These are phyloP conservation scores for Sedum album DNA, from an alignment of 164 flowering plant genomes.

Conservation along the genomic window DNA sequence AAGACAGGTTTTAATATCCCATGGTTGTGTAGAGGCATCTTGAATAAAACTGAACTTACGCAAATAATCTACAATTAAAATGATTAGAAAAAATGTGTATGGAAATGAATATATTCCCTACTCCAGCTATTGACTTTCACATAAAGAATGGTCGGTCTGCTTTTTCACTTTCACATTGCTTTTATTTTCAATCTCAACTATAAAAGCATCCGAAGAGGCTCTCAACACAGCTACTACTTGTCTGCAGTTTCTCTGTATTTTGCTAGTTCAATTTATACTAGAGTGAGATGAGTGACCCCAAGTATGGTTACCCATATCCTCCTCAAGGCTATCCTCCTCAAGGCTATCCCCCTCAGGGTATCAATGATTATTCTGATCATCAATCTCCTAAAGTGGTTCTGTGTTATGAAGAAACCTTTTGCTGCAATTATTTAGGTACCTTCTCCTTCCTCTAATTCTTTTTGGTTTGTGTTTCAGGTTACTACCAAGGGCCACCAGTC, in stretches of 20 bases:
- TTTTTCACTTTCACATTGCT: background rate
- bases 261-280: background rate
- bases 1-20: too few species aligned
- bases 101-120: background rate
- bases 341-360: background rate
- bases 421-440: too few species aligned
- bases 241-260: background rate
- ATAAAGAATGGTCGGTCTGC: background rate
- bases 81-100: background rate
- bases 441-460: too few species aligned
- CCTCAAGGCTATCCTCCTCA: conserved; percentile 33
- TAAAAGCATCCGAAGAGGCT: background rate
- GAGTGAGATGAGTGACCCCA: conserved; percentile 49
- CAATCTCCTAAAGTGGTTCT: too few species aligned
- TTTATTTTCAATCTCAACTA: background rate
- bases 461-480: conserved; percentile 25
- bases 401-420: too few species aligned
- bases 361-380: background rate
- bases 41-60: background rate
- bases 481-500: conserved; percentile 69
- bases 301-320: conserved; percentile 64
- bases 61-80: background rate
- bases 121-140: background rate
- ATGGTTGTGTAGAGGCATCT: background rate
- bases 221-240: background rate